Evolutionary conservation across 306 rosid species (phyloP).

Genomic region (Medicago ruthenica): DNA sequence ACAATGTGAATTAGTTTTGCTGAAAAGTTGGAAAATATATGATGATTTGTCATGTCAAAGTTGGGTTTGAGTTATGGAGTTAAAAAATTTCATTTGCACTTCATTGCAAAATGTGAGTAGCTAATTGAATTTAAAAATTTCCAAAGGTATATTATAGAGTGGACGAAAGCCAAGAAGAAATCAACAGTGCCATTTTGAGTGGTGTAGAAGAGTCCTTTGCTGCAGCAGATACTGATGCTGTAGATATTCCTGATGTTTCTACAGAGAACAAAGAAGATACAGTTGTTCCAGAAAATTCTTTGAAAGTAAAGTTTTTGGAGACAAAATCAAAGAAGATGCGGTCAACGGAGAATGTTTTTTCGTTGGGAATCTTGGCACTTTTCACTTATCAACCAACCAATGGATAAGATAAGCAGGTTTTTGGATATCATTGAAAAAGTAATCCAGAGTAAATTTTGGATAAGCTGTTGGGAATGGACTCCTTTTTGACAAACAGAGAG

Average conservation of each 20-base stretch:
- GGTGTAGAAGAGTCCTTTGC: conserved; percentile 37
- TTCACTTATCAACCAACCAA: conserved; percentile 24
- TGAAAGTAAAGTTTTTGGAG: conserved; percentile 33
- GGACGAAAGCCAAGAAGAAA: conserved; percentile 61
- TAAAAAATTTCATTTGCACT: conserved; percentile 10
- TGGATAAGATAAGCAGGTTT: conserved; percentile 1
- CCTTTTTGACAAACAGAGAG: neutral
- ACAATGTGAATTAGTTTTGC: neutral
- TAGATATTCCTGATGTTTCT: conserved; percentile 29
- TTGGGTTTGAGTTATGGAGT: conserved; percentile 21
- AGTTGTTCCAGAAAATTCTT: conserved; percentile 7
- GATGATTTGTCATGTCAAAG: conserved; percentile 18
- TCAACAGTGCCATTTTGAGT: conserved; percentile 19
- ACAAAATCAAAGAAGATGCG: conserved; percentile 32
- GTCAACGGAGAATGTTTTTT: conserved; percentile 30
- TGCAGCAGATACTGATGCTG: conserved; percentile 22
- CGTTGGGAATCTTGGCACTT: neutral
- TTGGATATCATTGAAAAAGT: neutral
- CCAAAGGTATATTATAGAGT: conserved; percentile 69
- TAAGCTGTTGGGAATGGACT: neutral
- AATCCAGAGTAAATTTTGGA: conserved; percentile 18
- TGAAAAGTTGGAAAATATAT: neutral
- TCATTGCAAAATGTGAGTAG: conserved; percentile 12
- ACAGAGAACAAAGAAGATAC: conserved; percentile 27
- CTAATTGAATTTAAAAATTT: conserved; percentile 38